phyloP scores from a whole-genome alignment of 768 basidiomycete genomes.

The Auriscalpium vulgare region DNA sequence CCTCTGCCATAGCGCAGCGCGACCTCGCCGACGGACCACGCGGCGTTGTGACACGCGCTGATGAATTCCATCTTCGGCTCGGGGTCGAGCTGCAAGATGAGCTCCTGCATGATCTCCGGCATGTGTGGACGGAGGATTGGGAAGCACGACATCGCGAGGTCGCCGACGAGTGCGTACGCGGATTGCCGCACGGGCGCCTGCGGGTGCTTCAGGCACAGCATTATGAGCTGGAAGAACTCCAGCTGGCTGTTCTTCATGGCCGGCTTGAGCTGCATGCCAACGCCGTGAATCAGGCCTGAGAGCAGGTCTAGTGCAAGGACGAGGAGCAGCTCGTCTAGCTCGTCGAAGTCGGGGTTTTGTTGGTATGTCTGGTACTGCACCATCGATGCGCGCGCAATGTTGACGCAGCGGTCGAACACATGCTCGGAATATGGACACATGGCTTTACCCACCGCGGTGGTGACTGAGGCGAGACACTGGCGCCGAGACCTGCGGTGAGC shows the following conservation, averaged over 20 bases:
- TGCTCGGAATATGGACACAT: conserved; percentile 81
- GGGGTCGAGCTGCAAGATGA: conserved; percentile 84
- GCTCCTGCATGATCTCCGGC: conserved; percentile 82
- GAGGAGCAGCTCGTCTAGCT: conserved; percentile 95
- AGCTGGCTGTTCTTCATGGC: conserved; percentile 66
- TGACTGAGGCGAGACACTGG: conserved; percentile 94
- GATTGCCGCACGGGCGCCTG: conserved; percentile 94
- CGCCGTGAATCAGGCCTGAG: conserved; percentile 93
- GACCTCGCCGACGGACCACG: conserved; percentile 99
- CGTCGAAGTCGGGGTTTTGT: conserved; percentile 84
- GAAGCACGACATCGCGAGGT: conserved; percentile 97
- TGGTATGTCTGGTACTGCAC: conserved; percentile 83
- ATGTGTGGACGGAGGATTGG: conserved; percentile 76
- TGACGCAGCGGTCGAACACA: conserved; percentile 87
- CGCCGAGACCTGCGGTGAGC: neutral
- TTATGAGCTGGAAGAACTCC: conserved; percentile 72
- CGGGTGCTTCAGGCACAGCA: conserved; percentile 89
- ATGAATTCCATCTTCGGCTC: conserved; percentile 92
- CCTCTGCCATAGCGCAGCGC: conserved; percentile 85
- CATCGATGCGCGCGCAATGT: conserved; percentile 75
- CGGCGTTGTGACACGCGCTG: conserved; percentile 97
- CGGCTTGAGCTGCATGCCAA: conserved; percentile 70
- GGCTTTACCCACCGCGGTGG: conserved; percentile 88
- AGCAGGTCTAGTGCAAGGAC: conserved; percentile 95
- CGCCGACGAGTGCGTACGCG: conserved; percentile 96